Conservation (phyloP, 2,329 filamentous ascomycete genomes). For the Cladosporium sp. region DNA sequence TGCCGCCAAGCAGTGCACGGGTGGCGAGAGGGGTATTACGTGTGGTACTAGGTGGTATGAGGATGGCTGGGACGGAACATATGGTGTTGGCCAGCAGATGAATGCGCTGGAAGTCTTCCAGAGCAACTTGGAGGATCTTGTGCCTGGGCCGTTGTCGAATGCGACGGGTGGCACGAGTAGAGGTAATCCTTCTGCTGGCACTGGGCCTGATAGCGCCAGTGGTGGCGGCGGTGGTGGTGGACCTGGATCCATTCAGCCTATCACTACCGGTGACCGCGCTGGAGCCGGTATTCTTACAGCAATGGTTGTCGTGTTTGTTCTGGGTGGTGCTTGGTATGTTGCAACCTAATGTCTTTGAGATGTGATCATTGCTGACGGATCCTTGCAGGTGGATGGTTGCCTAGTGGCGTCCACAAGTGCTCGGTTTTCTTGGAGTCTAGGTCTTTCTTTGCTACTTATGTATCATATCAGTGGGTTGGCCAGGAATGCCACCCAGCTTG, state of each 20-base stretch:
- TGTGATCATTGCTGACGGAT: background rate
- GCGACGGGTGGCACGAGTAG: constrained; percentile 49
- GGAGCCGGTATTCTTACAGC: constrained; percentile 51
- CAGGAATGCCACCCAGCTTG: too few species aligned
- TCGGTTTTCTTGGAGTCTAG: too few species aligned
- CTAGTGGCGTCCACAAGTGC: background rate
- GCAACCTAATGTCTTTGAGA: background rate
- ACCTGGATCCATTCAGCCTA: constrained; percentile 31
- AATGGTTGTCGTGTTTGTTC: constrained; percentile 7
- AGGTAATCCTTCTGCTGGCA: constrained; percentile 43
- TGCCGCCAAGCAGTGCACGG: constrained; percentile 52
- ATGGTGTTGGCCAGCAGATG: constrained; percentile 56
- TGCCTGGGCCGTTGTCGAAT: constrained; percentile 43
- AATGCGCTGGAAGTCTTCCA: constrained; percentile 51
- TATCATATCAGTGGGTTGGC: too few species aligned
- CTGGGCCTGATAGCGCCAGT: constrained; percentile 26
- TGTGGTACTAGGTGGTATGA: constrained; percentile 43
- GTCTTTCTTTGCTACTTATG: too few species aligned
- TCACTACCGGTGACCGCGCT: constrained; percentile 60
- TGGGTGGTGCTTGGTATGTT: constrained; percentile 15
- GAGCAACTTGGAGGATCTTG: constrained; percentile 37
- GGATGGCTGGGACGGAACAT: constrained; percentile 41
- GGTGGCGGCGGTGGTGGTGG: constrained; percentile 33
- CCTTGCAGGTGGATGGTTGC: constrained; percentile 13
- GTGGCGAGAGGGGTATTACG: constrained; percentile 41